A percentile compares a stretch with the other conserved stretches of the same genome.
phyloP scores from a whole-genome alignment of 805 yeast species.

The Clavispora carvajalis region DNA sequence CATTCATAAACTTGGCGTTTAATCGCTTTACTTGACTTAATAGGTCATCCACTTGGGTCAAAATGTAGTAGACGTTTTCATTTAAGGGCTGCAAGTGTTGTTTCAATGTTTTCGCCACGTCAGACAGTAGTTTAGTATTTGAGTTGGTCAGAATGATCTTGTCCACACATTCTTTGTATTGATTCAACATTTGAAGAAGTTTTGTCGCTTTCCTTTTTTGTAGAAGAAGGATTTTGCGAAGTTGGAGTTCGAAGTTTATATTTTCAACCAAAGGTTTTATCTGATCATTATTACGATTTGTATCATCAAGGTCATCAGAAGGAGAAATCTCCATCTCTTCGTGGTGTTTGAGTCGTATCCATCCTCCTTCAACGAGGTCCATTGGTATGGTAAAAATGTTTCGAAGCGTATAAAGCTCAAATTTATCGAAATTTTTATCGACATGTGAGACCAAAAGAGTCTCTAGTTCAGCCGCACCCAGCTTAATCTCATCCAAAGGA shows the following conservation, averaged over 20 bases:
- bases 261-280: slow-evolving; percentile 31
- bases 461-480: slow-evolving; percentile 80
- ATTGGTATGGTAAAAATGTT: slow-evolving; percentile 70
- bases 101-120: slow-evolving; percentile 23
- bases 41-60: slow-evolving; percentile 39
- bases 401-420: slow-evolving; percentile 75
- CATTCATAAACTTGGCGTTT: slow-evolving; percentile 20
- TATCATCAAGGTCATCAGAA: not conserved
- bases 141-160: slow-evolving; percentile 13
- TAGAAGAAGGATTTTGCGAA: slow-evolving; percentile 36
- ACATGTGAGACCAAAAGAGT: slow-evolving; percentile 68
- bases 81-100: slow-evolving; percentile 38
- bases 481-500: slow-evolving; percentile 49
- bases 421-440: slow-evolving; percentile 78
- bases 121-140: slow-evolving; percentile 15
- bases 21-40: slow-evolving; percentile 24
- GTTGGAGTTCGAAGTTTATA: slow-evolving; percentile 39
- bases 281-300: slow-evolving; percentile 3
- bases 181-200: slow-evolving; percentile 26
- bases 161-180: slow-evolving; percentile 25
- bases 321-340: slow-evolving; percentile 28
- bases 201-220: slow-evolving; percentile 36
- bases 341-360: slow-evolving; percentile 66
- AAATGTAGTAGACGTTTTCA: slow-evolving; percentile 42
- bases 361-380: slow-evolving; percentile 60